phyloP scores from a whole-genome alignment of 2,329 filamentous ascomycete genomes.

The Cladosporium sp. region DNA sequence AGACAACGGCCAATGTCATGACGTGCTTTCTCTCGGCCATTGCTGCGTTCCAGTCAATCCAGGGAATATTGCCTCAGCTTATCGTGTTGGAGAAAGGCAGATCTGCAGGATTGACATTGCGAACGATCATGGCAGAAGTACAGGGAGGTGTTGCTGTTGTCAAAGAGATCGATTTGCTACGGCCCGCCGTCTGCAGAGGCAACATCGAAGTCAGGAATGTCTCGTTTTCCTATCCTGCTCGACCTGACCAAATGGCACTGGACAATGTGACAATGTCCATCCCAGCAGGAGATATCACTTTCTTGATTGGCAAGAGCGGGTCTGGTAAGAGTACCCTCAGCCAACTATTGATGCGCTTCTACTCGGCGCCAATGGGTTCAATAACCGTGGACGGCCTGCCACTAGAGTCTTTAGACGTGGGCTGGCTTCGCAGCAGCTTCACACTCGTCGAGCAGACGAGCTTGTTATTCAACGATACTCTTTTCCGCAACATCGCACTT shows the following conservation, averaged over 20 bases:
- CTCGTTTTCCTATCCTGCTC: constrained; percentile 64
- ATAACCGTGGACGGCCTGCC: constrained; percentile 64
- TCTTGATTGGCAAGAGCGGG: constrained; percentile 79
- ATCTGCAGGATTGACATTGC: constrained; percentile 63
- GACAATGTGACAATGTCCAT: constrained; percentile 63
- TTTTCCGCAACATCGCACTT: constrained; percentile 73
- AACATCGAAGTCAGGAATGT: constrained; percentile 64
- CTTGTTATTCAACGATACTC: constrained; percentile 73
- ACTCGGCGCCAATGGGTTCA: constrained; percentile 59
- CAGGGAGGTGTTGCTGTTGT: constrained; percentile 20
- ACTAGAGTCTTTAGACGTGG: constrained; percentile 56
- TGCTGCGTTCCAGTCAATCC: constrained; percentile 68
- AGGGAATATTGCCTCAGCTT: constrained; percentile 70
- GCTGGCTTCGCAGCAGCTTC: constrained; percentile 73
- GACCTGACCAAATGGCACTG: constrained; percentile 57
- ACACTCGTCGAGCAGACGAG: constrained; percentile 79
- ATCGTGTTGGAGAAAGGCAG: constrained; percentile 75
- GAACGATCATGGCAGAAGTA: constrained; percentile 38
- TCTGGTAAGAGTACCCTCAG: constrained; percentile 89
- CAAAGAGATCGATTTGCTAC: constrained; percentile 18
- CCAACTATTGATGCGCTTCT: constrained; percentile 74
- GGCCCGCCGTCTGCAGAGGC: constrained; percentile 50
- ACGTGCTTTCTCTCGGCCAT: constrained; percentile 83
- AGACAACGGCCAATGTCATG: constrained; percentile 63
- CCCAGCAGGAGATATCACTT: constrained; percentile 65